These are phyloP conservation scores for Xylaria arbuscula DNA, from an alignment of 2,329 filamentous ascomycete genomes.

Conservation along the genomic window DNA sequence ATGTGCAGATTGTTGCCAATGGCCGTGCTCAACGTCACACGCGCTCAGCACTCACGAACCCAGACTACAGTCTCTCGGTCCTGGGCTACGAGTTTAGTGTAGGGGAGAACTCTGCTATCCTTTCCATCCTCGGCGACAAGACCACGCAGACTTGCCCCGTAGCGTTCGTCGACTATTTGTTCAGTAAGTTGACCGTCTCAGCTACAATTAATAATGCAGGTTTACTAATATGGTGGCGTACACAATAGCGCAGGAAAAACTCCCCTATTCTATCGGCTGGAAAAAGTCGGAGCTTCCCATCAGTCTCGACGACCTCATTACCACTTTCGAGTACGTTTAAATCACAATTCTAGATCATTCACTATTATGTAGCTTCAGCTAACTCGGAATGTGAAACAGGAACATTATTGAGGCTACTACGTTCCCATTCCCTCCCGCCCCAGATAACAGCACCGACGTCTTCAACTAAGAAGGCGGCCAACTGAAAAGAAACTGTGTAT, in stretches of 20 bases:
- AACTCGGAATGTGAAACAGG: conserved; percentile 15
- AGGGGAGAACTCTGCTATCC: conserved; percentile 60
- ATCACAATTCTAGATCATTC: background rate
- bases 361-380: background rate
- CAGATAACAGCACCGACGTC: conserved; percentile 28
- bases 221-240: conserved; percentile 3
- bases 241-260: conserved; percentile 54
- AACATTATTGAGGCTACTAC: conserved; percentile 14
- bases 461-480: conserved; percentile 19
- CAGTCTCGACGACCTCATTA: conserved; percentile 21
- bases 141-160: conserved; percentile 53
- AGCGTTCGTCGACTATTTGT: conserved; percentile 56
- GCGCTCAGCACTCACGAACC: conserved; percentile 59
- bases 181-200: conserved; percentile 50
- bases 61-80: conserved; percentile 58
- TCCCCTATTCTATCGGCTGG: conserved; percentile 57
- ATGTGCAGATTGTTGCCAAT: conserved; percentile 57
- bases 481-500: background rate
- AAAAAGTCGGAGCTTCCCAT: conserved; percentile 37
- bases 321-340: conserved; percentile 22
- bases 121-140: conserved; percentile 61
- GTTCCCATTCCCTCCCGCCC: conserved; percentile 22
- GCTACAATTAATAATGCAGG: background rate
- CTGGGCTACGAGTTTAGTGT: conserved; percentile 57
- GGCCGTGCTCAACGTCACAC: conserved; percentile 58